A percentile compares a stretch with the other conserved stretches of the same genome.
phyloP scores from a whole-genome alignment of 441 rosid species.

The Eruca vesicaria region DNA sequence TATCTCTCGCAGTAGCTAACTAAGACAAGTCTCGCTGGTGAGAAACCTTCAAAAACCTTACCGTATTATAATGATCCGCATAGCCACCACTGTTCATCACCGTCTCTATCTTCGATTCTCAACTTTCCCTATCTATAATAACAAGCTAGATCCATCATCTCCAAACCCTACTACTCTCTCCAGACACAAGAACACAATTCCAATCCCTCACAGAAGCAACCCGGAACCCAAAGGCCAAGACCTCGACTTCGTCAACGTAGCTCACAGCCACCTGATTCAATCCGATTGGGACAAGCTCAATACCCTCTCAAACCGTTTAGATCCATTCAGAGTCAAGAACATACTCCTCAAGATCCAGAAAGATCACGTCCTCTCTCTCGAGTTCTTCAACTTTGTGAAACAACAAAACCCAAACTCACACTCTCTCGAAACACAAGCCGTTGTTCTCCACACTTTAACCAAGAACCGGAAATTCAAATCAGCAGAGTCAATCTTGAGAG shows the following conservation, averaged over 20 bases:
- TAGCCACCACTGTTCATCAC: background rate
- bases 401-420: slow-evolving; percentile 42
- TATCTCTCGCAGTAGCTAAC: no score
- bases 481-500: slow-evolving; percentile 54
- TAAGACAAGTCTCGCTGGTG: no score
- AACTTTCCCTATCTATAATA: slow-evolving; percentile 22
- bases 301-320: slow-evolving; percentile 40
- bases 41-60: no score
- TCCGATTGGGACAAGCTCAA: slow-evolving; percentile 71
- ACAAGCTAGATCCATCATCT: slow-evolving; percentile 6
- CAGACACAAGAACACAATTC: slow-evolving; percentile 44
- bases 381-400: slow-evolving; percentile 71
- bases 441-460: slow-evolving; percentile 65
- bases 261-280: slow-evolving; percentile 73
- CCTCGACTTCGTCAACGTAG: slow-evolving; percentile 74
- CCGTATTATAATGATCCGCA: slow-evolving; percentile 9
- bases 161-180: slow-evolving; percentile 12
- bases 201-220: slow-evolving; percentile 61
- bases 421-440: slow-evolving; percentile 56
- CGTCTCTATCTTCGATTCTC: slow-evolving; percentile 37
- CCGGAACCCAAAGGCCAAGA: slow-evolving; percentile 71
- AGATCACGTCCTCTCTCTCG: slow-evolving; percentile 64
- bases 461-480: slow-evolving; percentile 64
- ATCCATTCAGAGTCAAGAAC: slow-evolving; percentile 59
- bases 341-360: slow-evolving; percentile 55